Evolutionary conservation across 164 flowering plant species (phyloP), one percentile per base, ranked within the genome.

Genomic region (Vitis rupestris): DNA sequence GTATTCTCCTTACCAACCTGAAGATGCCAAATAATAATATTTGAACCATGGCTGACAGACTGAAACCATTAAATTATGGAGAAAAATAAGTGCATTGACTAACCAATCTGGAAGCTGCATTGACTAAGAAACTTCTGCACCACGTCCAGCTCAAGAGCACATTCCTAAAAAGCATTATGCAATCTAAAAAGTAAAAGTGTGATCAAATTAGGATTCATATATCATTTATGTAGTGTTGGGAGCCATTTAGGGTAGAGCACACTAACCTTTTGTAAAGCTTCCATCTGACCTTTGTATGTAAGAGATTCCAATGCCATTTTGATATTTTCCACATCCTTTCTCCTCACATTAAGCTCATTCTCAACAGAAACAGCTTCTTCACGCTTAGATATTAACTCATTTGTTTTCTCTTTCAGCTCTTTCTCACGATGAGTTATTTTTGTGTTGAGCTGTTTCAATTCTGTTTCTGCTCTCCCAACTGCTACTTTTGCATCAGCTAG

Each of bases 1-100:
- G 97, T 97, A 86, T 92, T 93, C 64, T 85, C 97, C 66, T 87
- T 85, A 56, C 98, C 97, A 78, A 90, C 99, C 98, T 93, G 81
- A 63, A 76, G 54, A 76, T 13, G 50, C n/a, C 73, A 61, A 61
- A 67, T 52, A 68, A 55, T 59, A 59, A 27, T 59, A 59, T 59
- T 15, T 59, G 4, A 59, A 27, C 17, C 10, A 27, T 53, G 56
- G 16, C 12, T n/a, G 0, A 53, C 13, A 53, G 56, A 7, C 56
- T 0, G 15, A 19, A 8, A 31, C 8, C 15, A 48, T 13, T 2
- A 64, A 59, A 63, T 8, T 11, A 50, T 7, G 37, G 31, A 14
- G 14, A 62, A 31, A 72, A n/a, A 16, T n/a, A 54, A 57, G 59
- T 56, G 5, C 59, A 73, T 47, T 50, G 53, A 82, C 90, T 37